Conservation (phyloP, 352 stramenopile genomes). For the Phytophthora idaei region DNA sequence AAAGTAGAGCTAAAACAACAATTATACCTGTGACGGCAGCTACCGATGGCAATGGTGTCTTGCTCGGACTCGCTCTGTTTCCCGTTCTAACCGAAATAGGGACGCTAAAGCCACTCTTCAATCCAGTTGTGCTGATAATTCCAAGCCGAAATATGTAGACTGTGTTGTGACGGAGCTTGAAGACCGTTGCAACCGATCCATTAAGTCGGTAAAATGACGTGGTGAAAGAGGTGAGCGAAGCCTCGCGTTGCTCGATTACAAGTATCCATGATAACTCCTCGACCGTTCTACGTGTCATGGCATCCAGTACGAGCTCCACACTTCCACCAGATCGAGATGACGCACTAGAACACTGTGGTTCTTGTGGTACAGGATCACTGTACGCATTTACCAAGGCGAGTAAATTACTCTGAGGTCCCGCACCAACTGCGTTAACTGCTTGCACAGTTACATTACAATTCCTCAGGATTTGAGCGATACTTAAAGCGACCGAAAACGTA, state of each 20-base stretch:
- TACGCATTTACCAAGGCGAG: slow-evolving; percentile 3
- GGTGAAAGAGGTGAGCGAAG: slow-evolving; percentile 24
- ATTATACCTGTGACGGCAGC: slow-evolving; percentile 44
- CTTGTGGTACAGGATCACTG: not conserved
- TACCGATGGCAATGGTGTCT: slow-evolving; percentile 45
- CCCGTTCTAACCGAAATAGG: slow-evolving; percentile 39
- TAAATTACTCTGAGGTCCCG: slow-evolving; percentile 31
- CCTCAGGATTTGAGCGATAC: slow-evolving; percentile 1
- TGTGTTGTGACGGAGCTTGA: slow-evolving; percentile 55
- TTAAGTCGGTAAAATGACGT: slow-evolving; percentile 23
- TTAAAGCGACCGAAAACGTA: slow-evolving; percentile 34
- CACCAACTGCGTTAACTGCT: slow-evolving; percentile 44
- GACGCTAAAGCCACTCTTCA: slow-evolving; percentile 33
- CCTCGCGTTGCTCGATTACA: slow-evolving; percentile 44
- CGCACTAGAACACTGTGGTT: slow-evolving; percentile 12
- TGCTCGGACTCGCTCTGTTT: slow-evolving; percentile 30
- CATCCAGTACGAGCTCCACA: slow-evolving; percentile 28
- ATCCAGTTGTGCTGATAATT: slow-evolving; percentile 17
- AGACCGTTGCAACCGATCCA: slow-evolving; percentile 29
- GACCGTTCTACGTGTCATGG: slow-evolving; percentile 8
- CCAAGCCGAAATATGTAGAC: slow-evolving; percentile 55
- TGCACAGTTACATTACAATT: slow-evolving; percentile 38
- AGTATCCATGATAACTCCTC: slow-evolving; percentile 4
- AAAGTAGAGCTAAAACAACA: not conserved
- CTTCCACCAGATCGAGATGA: slow-evolving; percentile 28